phyloP scores from a whole-genome alignment of 345 rosid genomes.

The Populus davidiana region DNA sequence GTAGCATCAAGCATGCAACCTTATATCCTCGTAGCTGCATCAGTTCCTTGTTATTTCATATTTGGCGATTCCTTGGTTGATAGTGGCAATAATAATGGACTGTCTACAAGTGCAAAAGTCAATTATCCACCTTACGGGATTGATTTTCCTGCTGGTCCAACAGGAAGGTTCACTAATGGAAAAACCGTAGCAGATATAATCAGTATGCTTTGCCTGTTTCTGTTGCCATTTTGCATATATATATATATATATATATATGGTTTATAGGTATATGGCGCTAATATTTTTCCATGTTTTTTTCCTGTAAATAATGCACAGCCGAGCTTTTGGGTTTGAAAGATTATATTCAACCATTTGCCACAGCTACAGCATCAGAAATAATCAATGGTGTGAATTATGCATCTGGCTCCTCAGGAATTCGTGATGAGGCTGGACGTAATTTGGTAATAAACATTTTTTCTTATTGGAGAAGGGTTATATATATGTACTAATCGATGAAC shows the following conservation, averaged over 20 bases:
- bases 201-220: slow-evolving; percentile 3
- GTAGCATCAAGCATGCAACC: no score
- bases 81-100: slow-evolving; percentile 29
- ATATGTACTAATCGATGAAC: no score
- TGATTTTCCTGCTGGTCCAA: slow-evolving; percentile 14
- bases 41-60: slow-evolving; percentile 34
- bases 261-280: no score
- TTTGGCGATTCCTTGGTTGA: slow-evolving; percentile 35
- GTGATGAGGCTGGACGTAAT: neutral
- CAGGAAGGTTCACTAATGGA: slow-evolving; percentile 35
- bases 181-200: slow-evolving; percentile 18
- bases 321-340: neutral
- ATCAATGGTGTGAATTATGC: neutral
- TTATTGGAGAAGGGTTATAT: neutral
- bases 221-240: neutral
- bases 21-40: no score
- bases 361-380: neutral
- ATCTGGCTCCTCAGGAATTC: slow-evolving; percentile 5
- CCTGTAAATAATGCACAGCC: neutral
- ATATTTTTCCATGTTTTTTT: no score
- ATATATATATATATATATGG: neutral
- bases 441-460: neutral
- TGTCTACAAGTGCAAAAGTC: slow-evolving; percentile 11
- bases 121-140: slow-evolving; percentile 30
- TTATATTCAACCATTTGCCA: neutral